Evolutionary conservation across 2,329 filamentous ascomycete genomes (phyloP).

Genomic region (Phialemonium atrogriseum): DNA sequence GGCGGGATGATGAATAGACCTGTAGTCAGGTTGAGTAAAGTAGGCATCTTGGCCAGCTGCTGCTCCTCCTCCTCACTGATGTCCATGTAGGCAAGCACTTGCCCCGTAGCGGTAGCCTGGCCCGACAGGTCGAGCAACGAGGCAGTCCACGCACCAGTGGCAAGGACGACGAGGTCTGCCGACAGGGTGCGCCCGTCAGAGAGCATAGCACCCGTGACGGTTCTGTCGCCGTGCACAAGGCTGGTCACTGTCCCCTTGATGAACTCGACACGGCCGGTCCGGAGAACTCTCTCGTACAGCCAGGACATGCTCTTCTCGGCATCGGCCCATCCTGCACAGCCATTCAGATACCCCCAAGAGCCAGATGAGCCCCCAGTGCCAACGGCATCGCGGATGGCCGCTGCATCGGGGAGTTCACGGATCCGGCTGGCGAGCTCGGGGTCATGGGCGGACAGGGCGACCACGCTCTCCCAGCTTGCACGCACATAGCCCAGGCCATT

Average conservation of each 20-base stretch:
- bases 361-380: conserved; percentile 46
- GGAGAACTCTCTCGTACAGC: conserved; percentile 46
- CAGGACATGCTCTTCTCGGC: conserved; percentile 63
- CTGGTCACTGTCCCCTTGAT: conserved; percentile 39
- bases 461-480: conserved; percentile 54
- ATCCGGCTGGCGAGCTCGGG: conserved; percentile 28
- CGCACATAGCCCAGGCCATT: conserved; percentile 50
- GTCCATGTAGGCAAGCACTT: conserved; percentile 69
- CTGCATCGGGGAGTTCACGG: conserved; percentile 32
- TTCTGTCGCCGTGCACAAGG: conserved; percentile 29
- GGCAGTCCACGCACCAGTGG: conserved; percentile 81
- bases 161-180: conserved; percentile 65
- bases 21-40: conserved; percentile 61
- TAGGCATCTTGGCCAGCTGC: conserved; percentile 56
- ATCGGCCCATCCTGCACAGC: conserved; percentile 70
- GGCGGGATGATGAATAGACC: conserved; percentile 73
- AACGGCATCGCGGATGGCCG: conserved; percentile 35
- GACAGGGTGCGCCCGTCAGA: conserved; percentile 25
- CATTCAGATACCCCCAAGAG: conserved; percentile 66
- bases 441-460: conserved; percentile 34
- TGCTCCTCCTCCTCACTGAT: conserved; percentile 65
- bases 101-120: conserved; percentile 71
- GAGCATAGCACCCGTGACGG: conserved; percentile 45
- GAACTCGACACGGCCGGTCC: conserved; percentile 47
- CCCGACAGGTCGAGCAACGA: conserved; percentile 70